Evolutionary conservation across 2,329 filamentous ascomycete genomes (phyloP).

Genomic region (Tolypocladium pustulatum): DNA sequence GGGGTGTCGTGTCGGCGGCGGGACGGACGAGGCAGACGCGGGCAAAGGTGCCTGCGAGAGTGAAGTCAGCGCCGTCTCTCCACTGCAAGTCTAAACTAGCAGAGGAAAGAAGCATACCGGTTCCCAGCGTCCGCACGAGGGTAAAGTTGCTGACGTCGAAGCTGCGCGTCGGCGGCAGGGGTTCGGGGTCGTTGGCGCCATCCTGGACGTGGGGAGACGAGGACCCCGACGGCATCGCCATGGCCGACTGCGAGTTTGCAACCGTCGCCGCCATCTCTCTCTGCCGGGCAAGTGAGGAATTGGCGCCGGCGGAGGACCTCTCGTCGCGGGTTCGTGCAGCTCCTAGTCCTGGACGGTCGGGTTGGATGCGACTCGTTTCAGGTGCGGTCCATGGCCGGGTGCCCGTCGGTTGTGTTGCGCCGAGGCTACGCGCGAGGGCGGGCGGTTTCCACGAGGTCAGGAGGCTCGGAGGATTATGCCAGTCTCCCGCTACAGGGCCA

Average conservation of each 20-base stretch:
- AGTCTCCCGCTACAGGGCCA: background rate
- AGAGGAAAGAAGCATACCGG: constrained; percentile 36
- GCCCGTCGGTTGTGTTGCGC: background rate
- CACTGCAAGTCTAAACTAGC: background rate
- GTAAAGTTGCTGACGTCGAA: constrained; percentile 48
- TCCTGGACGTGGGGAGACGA: constrained; percentile 2
- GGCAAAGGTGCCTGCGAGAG: constrained; percentile 56
- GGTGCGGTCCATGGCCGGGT: constrained; percentile 2
- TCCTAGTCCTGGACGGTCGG: background rate
- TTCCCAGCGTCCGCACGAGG: constrained; percentile 65
- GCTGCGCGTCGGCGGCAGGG: constrained; percentile 16
- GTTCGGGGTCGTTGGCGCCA: constrained; percentile 1
- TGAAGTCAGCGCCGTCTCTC: background rate
- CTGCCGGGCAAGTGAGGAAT: background rate
- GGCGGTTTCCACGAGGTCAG: too few relatives aligned
- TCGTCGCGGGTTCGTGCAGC: background rate
- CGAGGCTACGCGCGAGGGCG: background rate
- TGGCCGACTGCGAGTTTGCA: constrained; percentile 17
- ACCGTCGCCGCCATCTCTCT: constrained; percentile 19
- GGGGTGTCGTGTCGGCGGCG: constrained; percentile 32
- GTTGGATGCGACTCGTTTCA: constrained; percentile 4
- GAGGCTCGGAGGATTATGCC: background rate
- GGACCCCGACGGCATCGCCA: constrained; percentile 6
- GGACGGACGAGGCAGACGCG: constrained; percentile 70
- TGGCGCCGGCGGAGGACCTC: background rate